Evolutionary conservation across 192 early-diverging fungal species (phyloP).

Genomic region (Thamnidium elegans): DNA sequence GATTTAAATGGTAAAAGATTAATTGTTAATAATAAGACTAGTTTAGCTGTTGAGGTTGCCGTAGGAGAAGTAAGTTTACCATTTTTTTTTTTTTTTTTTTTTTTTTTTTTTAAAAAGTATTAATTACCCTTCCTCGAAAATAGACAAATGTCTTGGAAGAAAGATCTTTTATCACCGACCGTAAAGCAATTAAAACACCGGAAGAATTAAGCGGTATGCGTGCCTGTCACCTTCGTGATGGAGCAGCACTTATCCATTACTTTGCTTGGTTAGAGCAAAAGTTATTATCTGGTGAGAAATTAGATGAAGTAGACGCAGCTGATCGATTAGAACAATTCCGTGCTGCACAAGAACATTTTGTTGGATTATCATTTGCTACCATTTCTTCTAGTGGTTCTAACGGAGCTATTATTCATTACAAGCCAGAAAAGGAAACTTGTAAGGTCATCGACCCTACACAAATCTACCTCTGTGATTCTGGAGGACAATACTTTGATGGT

Average conservation of each 20-base stretch:
- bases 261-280: conserved; percentile 96
- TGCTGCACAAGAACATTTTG: conserved; percentile 69
- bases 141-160: conserved; percentile 51
- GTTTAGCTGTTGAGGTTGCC: conserved; percentile 73
- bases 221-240: conserved; percentile 87
- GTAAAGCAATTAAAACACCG: conserved; percentile 94
- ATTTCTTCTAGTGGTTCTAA: conserved; percentile 96
- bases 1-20: conserved; percentile 46
- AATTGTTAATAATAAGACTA: conserved; percentile 63
- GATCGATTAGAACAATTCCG: conserved; percentile 81
- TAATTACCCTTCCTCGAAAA: not conserved
- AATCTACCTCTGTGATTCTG: conserved; percentile 95
- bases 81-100: not conserved
- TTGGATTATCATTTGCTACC: conserved; percentile 94
- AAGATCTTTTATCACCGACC: conserved; percentile 68
- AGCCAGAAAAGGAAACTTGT: conserved; percentile 78
- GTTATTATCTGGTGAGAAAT: conserved; percentile 61
- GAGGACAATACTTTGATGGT: conserved; percentile 94
- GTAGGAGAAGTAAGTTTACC: conserved; percentile 50
- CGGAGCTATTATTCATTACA: conserved; percentile 97
- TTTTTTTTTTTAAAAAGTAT: not conserved
- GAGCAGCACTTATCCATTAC: conserved; percentile 78
- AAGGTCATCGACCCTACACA: conserved; percentile 67
- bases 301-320: conserved; percentile 88
- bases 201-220: conserved; percentile 91